Base-by-base conservation (phyloP, 768 basidiomycete genomes). In the Mycena floridula region DNA sequence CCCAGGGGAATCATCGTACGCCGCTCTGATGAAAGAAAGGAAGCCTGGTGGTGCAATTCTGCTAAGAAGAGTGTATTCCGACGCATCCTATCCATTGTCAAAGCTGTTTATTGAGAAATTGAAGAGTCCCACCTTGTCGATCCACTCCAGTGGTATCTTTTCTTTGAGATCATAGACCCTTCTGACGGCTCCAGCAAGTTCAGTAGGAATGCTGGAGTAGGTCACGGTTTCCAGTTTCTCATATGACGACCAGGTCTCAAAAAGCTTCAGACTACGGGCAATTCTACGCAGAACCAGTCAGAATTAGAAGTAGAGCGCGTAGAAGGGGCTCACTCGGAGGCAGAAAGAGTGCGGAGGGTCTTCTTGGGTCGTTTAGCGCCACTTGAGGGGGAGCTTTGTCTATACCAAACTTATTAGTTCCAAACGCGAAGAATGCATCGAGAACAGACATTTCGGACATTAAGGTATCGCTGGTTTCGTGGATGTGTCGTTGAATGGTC, bases 161-260 rank as follows among this genome's bases (percentile, higher is more conserved):
- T 59, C 57, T 5, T 45, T 54, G 5, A 67, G 56, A 39, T 66
- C 43, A 44, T 77, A 76, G 2, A 77, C 65, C 8, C 55, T 50
- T 27, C 55, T 50, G 24, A 74, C 55, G 16, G 70, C 67, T 1
- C 16, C 42, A n/a, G 55, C 58, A 25, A 74, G 53, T 3, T 65
- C 65, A 1, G 56, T 50, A 2, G 75, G 73, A 25, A 77, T 51
- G 48, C 78, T 74, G 9, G 61, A 53, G 50, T 63, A 69, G 0
- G 70, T 67, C 5, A 69, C 75, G 46, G 76, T 72, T 51, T 76
- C 74, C 49, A 72, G 72, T 32, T 65, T 55, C 49, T 79, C 74
- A 51, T 70, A 62, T 1, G 65, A 60, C 6, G 67, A 61, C 77
- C 78, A 79, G 4, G 63, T 70, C 48, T 79, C 78, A 43, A 76